Evolutionary conservation across 345 rosid genomes (phyloP), one percentile per base, ranked within the genome.

Genomic region (Adansonia digitata): DNA sequence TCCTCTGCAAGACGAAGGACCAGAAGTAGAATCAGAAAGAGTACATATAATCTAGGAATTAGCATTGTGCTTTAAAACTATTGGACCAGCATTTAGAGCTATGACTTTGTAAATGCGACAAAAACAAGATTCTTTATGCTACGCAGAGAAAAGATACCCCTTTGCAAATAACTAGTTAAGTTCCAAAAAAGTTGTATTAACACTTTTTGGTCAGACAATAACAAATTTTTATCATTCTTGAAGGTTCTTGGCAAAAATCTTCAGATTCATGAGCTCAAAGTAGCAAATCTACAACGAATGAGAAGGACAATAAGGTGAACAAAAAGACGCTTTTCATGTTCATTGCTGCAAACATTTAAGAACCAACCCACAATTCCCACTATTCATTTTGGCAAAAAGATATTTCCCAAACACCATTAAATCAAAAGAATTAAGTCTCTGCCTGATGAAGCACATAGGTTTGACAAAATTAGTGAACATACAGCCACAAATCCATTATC

Each of bases 1-100:
- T 87, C 82, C 98, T 87, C 98, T 94, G 89, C 60, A 73, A 74
- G 53, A 71, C 43, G 76, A 42, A 78, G 40, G 78, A 81, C 31
- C 43, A 81, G 63, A 80, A 84, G 43, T 56, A 31, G 3, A 61
- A 60, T 72, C 31, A 73, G 66, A 69, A 46, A 72, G 29, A 20
- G 18, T 48, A 20, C 5, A 24, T 60, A 60, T 15, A 76, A 24
- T 59, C 18, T 40, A 62, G 7, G 26, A 5, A 59, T 4, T 34
- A 35, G 45, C 14, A 35, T 35, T 35, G 35, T 27, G 37, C 39
- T 46, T 68, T 10, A 70, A 43, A 69, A 26, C 34, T 46, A 57
- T 17, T 26, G 42, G 2, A 59, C 29, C 29, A 69, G 42, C 48
- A 72, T 45, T 61, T 48, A 55, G 56, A 26, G 20, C 65, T 55